Base-by-base conservation (phyloP, 116 monocot species). In the Phalaenopsis hybrid region DNA sequence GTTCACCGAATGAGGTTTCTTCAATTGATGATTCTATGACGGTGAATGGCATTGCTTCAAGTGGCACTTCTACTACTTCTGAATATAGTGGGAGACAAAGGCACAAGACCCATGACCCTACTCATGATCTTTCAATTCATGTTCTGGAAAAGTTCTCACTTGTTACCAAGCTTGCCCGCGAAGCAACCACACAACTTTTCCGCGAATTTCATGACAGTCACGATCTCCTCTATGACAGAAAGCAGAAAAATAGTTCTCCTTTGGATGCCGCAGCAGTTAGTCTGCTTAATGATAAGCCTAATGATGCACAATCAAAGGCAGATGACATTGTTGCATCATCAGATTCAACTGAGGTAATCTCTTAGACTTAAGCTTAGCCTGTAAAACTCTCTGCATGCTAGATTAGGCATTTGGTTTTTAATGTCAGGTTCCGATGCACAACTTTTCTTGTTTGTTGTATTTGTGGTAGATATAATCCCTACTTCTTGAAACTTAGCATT, bases 91-190 rank as follows among this genome's bases (percentile, higher is more conserved):
- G 79, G 33, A 93, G 86, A 77, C 90, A 82, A 44, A 93, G 84
- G 78, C 85, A 92, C 78, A 99, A 84, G 81, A 31, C 81, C 79
- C 81, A 93, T 87, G 99, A 95, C 81, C 91, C 93, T 86, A 91
- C 92, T 82, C 96, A 84, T 84, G 96, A 96, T 88, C 78, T 96
- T 75, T 95, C 95, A 70, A 92, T 99, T 73, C 95, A 99, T 74
- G 99, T 99, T 2, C 83, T 99, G 85, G 99, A 99, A 85, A 95
- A 99, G 82, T 99, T 99, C 84, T 99, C 99, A 50, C 88, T 99
- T 20, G 90, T 99, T 75, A 99, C 99, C 63, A 99, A 89, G 83
- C 95, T 99, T 91, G 95, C 99, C 59, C 93, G 95, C 61, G 99
- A 95, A 61, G 92, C 99, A 57, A 95, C 99, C 44, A 91, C 99